Percentiles rank a stretch among this genome's conserved stretches.
phyloP scores from a whole-genome alignment of 345 rosid genomes.

The Eucalyptus tenuipes region DNA sequence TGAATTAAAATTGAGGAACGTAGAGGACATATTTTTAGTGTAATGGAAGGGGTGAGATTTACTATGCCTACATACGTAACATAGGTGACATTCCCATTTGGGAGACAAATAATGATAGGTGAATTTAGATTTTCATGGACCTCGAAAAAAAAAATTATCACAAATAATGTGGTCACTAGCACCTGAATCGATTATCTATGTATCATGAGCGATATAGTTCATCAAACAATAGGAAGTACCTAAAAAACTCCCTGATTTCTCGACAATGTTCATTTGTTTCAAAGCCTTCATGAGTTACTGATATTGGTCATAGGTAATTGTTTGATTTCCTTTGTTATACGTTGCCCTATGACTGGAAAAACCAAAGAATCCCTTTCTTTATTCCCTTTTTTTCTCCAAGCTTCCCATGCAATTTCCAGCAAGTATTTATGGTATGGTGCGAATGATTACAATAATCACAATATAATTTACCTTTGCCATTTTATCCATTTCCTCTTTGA shows the following conservation, averaged over 20 bases:
- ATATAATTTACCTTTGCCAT: background rate
- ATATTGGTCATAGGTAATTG: background rate
- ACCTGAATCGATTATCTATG: too few relatives aligned
- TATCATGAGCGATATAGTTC: background rate
- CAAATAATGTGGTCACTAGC: background rate
- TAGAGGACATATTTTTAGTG: background rate
- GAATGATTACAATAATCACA: too few relatives aligned
- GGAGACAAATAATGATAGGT: background rate
- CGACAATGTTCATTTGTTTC: background rate
- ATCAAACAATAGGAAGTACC: background rate
- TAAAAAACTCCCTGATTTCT: too few relatives aligned
- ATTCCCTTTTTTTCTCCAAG: fast-evolving
- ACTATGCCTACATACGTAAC: background rate
- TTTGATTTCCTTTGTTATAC: background rate
- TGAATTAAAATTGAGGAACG: background rate
- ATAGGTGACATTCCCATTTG: background rate
- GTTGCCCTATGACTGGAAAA: background rate
- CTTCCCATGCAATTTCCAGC: background rate
- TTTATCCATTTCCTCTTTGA: background rate
- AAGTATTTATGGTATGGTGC: background rate
- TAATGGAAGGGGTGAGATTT: background rate
- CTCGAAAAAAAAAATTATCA: background rate
- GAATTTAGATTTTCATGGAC: too few relatives aligned
- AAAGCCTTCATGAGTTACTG: background rate
- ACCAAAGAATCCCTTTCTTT: background rate